Evolutionary conservation across 2,329 filamentous ascomycete species (phyloP).

Genomic region (Lachnellula cervina): DNA sequence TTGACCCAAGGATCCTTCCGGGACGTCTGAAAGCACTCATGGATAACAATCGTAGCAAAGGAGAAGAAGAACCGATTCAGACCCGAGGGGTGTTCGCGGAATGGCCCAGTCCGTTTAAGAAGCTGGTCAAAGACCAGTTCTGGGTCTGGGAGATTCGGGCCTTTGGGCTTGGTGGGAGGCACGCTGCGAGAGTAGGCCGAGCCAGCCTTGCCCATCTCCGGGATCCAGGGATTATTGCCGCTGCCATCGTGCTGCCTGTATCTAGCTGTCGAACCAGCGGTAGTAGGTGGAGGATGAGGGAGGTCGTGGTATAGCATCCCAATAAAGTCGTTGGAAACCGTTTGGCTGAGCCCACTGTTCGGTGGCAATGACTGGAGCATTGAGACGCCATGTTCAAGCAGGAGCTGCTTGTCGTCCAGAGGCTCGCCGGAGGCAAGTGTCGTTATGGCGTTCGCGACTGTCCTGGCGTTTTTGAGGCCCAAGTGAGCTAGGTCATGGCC

Average conservation of each 20-base stretch:
- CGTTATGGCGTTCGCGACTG: constrained; percentile 37
- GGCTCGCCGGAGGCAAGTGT: constrained; percentile 42
- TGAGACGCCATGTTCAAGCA: constrained; percentile 47
- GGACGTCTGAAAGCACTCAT: constrained; percentile 43
- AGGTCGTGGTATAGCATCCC: constrained; percentile 49
- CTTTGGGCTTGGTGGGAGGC: constrained; percentile 43
- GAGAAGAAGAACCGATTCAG: constrained; percentile 43
- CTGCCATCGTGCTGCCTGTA: constrained; percentile 42
- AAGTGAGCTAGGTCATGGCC: constrained; percentile 37
- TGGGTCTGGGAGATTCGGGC: constrained; percentile 44
- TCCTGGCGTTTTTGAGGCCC: constrained; percentile 36
- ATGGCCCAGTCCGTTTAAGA: constrained; percentile 37
- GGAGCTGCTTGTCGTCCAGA: constrained; percentile 41
- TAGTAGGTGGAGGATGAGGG: constrained; percentile 44
- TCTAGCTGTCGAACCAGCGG: constrained; percentile 41
- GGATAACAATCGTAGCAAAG: constrained; percentile 44
- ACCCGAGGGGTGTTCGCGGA: constrained; percentile 40
- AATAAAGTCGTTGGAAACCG: constrained; percentile 47
- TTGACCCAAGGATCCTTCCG: constrained; percentile 39
- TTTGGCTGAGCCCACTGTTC: constrained; percentile 44
- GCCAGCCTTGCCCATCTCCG: constrained; percentile 49
- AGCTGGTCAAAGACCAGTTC: constrained; percentile 43
- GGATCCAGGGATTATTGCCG: constrained; percentile 43
- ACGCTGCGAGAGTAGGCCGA: constrained; percentile 42
- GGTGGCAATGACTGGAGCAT: constrained; percentile 47